These are phyloP conservation scores for Mangifera indica DNA, from an alignment of 345 rosid species.

Conservation along the genomic window DNA sequence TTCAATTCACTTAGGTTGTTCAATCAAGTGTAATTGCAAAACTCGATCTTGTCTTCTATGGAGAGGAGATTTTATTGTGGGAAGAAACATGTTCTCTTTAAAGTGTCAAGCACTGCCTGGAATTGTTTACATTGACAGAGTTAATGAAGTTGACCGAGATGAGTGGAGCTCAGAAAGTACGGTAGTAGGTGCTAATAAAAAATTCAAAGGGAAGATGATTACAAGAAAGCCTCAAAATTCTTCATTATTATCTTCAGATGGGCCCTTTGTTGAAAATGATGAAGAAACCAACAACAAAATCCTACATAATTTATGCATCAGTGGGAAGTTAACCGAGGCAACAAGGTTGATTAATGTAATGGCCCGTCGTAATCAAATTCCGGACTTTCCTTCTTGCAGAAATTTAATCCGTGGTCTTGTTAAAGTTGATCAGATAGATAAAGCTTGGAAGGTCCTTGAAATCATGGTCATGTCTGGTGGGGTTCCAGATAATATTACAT, in stretches of 20 bases:
- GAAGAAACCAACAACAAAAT: slow-evolving; percentile 62
- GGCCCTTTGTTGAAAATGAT: slow-evolving; percentile 48
- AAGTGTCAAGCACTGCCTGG: slow-evolving; percentile 34
- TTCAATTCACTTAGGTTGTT: slow-evolving; percentile 12
- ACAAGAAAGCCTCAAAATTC: slow-evolving; percentile 27
- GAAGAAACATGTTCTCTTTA: slow-evolving; percentile 27
- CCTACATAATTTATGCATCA: slow-evolving; percentile 54
- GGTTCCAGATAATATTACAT: slow-evolving; percentile 71
- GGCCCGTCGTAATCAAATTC: slow-evolving; percentile 75
- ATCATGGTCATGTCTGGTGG: slow-evolving; percentile 87
- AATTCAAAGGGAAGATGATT: slow-evolving; percentile 29
- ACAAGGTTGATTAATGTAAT: slow-evolving; percentile 60
- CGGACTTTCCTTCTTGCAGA: slow-evolving; percentile 63
- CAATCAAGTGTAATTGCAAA: slow-evolving; percentile 13
- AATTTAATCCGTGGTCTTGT: slow-evolving; percentile 69
- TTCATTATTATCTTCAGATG: slow-evolving; percentile 33
- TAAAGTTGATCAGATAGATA: slow-evolving; percentile 49
- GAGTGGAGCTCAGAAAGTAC: slow-evolving; percentile 40
- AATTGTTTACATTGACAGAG: slow-evolving; percentile 37
- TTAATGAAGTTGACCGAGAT: slow-evolving; percentile 38
- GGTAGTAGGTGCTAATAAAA: slow-evolving; percentile 20
- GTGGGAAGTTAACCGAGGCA: slow-evolving; percentile 55
- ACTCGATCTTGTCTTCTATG: slow-evolving; percentile 22
- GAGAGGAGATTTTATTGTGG: slow-evolving; percentile 25
- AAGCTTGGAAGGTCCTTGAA: slow-evolving; percentile 56